phyloP scores from a whole-genome alignment of 2,329 filamentous ascomycete species.

The Fusarium verticillioides region DNA sequence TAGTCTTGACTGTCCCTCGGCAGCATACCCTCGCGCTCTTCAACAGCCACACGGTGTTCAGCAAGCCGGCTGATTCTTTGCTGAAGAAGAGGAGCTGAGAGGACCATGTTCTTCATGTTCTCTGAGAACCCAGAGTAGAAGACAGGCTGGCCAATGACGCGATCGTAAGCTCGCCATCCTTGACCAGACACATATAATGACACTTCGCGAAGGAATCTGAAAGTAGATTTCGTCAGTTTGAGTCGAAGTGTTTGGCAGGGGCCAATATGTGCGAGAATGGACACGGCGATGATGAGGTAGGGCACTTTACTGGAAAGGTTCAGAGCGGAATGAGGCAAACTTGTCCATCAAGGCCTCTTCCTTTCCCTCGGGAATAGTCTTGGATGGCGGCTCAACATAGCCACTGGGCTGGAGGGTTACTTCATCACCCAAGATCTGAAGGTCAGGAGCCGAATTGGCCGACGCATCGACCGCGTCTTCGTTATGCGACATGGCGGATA shows the following conservation, averaged over 20 bases:
- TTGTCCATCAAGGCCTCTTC: conserved; percentile 81
- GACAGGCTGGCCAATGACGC: conserved; percentile 88
- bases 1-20: conserved; percentile 66
- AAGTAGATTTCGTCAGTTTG: conserved; percentile 19
- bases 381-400: conserved; percentile 63
- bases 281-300: neutral
- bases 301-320: conserved; percentile 66
- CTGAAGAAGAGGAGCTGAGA: conserved; percentile 80
- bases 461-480: conserved; percentile 47
- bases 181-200: conserved; percentile 92
- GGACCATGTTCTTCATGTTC: conserved; percentile 82
- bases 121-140: conserved; percentile 95
- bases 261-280: neutral
- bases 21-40: conserved; percentile 79
- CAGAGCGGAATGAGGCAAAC: conserved; percentile 85
- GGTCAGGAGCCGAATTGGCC: conserved; percentile 71
- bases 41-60: conserved; percentile 76
- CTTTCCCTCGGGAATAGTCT: conserved; percentile 59
- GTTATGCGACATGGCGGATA: conserved; percentile 46
- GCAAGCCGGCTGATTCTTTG: conserved; percentile 81
- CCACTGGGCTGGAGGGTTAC: conserved; percentile 80
- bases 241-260: no score
- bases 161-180: conserved; percentile 95
- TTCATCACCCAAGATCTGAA: conserved; percentile 79
- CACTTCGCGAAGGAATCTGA: conserved; percentile 90